Evolutionary conservation across 1,139 yeast genomes (phyloP).

Genomic region (Zygoascus sp.): DNA sequence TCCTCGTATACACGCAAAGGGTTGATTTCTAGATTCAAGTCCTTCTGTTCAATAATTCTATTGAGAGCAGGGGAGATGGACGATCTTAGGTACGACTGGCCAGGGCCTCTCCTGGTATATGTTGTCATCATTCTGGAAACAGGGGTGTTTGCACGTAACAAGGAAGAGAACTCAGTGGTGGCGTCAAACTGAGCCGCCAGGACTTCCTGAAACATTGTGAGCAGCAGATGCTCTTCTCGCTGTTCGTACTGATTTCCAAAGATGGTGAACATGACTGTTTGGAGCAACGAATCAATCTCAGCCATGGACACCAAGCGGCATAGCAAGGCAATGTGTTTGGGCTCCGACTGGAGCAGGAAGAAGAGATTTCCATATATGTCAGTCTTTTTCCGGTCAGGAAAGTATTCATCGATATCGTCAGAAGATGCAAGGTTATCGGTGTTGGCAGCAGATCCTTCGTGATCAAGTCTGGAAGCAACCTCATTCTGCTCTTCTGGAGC

Average conservation of each 20-base stretch:
- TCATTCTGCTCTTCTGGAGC: conserved; percentile 39
- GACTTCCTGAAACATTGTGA: conserved; percentile 40
- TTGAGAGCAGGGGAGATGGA: conserved; percentile 34
- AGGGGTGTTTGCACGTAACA: conserved; percentile 41
- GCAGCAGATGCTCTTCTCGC: conserved; percentile 40
- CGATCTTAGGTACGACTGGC: conserved; percentile 39
- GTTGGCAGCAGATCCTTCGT: conserved; percentile 15
- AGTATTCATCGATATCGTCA: conserved; percentile 21
- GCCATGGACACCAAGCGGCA: conserved; percentile 38
- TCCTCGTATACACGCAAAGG: conserved; percentile 38
- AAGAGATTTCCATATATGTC: conserved; percentile 39
- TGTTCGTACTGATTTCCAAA: conserved; percentile 43
- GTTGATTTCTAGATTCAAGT: conserved; percentile 35
- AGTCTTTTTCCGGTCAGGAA: conserved; percentile 32
- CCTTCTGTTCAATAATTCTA: conserved; percentile 32
- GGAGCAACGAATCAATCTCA: conserved; percentile 40
- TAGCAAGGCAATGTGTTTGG: conserved; percentile 38
- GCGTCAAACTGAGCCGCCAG: conserved; percentile 39
- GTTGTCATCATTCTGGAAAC: conserved; percentile 44
- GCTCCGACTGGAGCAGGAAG: conserved; percentile 40
- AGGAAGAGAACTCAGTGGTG: conserved; percentile 37
- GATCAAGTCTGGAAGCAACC: conserved; percentile 34
- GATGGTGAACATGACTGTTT: conserved; percentile 43
- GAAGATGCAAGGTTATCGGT: conserved; percentile 13
- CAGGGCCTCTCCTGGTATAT: conserved; percentile 41